Evolutionary conservation across 169 alveolate genomes (phyloP).

Genomic region (Eimeria maxima): DNA sequence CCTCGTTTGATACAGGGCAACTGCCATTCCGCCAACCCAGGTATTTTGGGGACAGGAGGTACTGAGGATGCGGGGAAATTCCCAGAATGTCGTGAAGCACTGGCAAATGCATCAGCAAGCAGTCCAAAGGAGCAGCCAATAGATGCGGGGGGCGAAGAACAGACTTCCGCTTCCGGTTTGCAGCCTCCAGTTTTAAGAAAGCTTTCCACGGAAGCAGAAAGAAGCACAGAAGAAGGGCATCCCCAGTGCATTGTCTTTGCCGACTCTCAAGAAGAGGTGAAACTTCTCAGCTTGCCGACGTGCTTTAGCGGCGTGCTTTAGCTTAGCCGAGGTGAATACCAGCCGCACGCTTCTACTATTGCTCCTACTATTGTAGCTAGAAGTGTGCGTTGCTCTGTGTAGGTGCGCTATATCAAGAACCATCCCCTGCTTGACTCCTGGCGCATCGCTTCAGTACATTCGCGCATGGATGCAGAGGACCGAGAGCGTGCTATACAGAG

Average conservation of each 20-base stretch:
- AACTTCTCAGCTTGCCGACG: neutral
- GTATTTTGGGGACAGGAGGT: neutral
- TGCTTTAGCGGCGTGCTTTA: neutral
- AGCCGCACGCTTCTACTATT: neutral
- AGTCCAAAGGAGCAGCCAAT: neutral
- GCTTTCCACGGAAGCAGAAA: neutral
- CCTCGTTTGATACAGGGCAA: slow-evolving; percentile 1
- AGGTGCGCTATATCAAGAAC: slow-evolving; percentile 59
- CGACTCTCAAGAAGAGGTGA: slow-evolving; percentile 76
- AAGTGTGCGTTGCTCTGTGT: neutral
- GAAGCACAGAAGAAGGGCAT: neutral
- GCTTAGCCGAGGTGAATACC: neutral
- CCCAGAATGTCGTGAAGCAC: neutral
- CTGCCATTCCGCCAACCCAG: neutral
- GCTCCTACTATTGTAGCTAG: neutral
- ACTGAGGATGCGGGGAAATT: neutral
- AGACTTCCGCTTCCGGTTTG: neutral
- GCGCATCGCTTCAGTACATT: slow-evolving; percentile 47
- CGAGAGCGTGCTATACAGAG: slow-evolving; percentile 37
- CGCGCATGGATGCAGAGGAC: slow-evolving; percentile 53
- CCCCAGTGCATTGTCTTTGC: slow-evolving; percentile 78
- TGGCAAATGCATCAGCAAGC: neutral
- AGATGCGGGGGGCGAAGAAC: neutral
- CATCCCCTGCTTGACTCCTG: slow-evolving; percentile 65
- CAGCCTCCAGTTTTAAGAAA: neutral